A percentile compares a stretch with the other conserved stretches of the same genome.
These are phyloP conservation scores for Tilletia indica DNA, from an alignment of 1,284 basidiomycete genomes.

Conservation along the genomic window DNA sequence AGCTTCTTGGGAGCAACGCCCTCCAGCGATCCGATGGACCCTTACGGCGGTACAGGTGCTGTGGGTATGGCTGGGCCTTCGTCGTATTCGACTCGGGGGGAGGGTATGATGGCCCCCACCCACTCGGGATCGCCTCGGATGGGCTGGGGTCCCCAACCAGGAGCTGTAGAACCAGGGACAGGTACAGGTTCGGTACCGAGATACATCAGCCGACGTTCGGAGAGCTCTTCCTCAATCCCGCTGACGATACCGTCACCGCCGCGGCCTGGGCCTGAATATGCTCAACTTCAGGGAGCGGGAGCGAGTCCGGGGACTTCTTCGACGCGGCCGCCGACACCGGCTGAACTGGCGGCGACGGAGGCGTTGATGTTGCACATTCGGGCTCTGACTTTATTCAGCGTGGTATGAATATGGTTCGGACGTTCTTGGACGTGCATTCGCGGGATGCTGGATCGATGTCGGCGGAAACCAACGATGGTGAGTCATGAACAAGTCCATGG, in stretches of 20 bases:
- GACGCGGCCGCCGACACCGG: background rate
- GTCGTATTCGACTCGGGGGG: background rate
- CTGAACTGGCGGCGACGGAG: slow-evolving; percentile 63
- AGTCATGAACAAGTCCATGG: slow-evolving; percentile 29
- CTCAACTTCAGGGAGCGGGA: slow-evolving; percentile 19
- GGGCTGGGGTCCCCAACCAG: background rate
- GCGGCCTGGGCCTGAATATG: background rate
- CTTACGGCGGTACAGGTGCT: background rate
- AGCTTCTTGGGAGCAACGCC: background rate
- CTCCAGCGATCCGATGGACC: background rate
- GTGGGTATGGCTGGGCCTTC: background rate
- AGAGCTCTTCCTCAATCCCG: slow-evolving; percentile 31
- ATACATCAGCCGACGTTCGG: slow-evolving; percentile 15
- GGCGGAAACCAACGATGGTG: slow-evolving; percentile 55
- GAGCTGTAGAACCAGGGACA: background rate
- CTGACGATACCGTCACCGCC: slow-evolving; percentile 23
- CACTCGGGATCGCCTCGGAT: background rate
- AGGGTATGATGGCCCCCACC: too few relatives aligned
- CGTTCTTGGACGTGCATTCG: slow-evolving; percentile 5
- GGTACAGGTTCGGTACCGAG: background rate
- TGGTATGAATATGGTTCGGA: slow-evolving; percentile 73
- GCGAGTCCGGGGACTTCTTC: background rate
- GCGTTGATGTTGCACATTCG: slow-evolving; percentile 88
- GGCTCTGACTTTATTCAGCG: slow-evolving; percentile 86
- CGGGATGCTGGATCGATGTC: too few relatives aligned